Conservation (phyloP, 257 asterid genomes). For the Ophiorrhiza pumila region DNA sequence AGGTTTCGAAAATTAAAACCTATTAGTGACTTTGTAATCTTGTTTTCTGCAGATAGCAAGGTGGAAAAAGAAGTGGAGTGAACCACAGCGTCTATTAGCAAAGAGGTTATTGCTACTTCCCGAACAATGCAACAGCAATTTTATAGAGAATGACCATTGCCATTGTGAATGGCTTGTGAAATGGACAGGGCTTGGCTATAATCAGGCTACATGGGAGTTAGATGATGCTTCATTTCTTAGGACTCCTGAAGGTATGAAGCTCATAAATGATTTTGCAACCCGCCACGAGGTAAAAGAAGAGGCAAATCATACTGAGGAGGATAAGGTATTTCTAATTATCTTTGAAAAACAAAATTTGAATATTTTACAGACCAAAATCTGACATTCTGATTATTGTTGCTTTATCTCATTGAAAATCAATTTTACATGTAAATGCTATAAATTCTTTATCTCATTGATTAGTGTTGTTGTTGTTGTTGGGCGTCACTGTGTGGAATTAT, state of each 20-base stretch:
- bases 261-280: constrained; percentile 25
- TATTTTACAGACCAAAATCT: not conserved
- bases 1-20: not conserved
- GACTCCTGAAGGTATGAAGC: constrained; percentile 24
- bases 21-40: not conserved
- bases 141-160: constrained; percentile 16
- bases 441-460: not conserved
- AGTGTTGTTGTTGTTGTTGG: not conserved
- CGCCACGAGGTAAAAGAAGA: constrained; percentile 18
- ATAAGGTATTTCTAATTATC: constrained; percentile 23
- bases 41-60: constrained; percentile 22
- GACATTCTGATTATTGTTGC: not conserved
- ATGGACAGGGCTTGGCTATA: constrained; percentile 37
- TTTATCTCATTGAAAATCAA: not conserved
- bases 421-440: not conserved
- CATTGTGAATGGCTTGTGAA: constrained; percentile 38
- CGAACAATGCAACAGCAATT: not conserved
- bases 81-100: constrained; percentile 33
- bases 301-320: constrained; percentile 11
- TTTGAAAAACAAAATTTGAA: not conserved
- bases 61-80: constrained; percentile 29
- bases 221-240: constrained; percentile 31
- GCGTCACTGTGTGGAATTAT: not conserved
- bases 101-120: constrained; percentile 30
- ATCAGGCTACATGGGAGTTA: constrained; percentile 37